Base-by-base conservation (phyloP, 2,329 filamentous ascomycete species). In the Pseudogymnoascus sp. region DNA sequence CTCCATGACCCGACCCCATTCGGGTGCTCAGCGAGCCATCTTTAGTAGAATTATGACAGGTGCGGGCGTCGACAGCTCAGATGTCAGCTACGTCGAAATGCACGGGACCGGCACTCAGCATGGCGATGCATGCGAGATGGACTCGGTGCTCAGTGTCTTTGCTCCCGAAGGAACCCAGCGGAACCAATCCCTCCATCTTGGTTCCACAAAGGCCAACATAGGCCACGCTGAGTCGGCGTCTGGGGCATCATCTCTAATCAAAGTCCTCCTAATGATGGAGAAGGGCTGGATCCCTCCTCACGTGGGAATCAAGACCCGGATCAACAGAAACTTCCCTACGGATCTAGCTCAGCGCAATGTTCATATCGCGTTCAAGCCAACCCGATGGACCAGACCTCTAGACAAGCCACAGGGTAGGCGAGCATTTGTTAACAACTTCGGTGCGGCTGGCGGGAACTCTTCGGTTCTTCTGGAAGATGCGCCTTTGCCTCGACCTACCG, bases 51-150 rank as follows among this genome's bases (percentile, higher is more conserved):
- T 93, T n/a, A 78, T 92, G 1, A 82, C 86, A 59, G 83, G 88
- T 44, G 86, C 88, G 33, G 86, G 87, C 63, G 80, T 92, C n/a
- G 86, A 91, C 69, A 87, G 89, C 1, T 81, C 85, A 59, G 87
- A 92, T 64, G 82, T 94, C 60, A 85, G 85, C 73, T 93, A 92
- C 70, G 85, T 94, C 9, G 90, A 94, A 75, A 91, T 93, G 86
- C 90, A 95, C 72, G 90, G 89, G n/a, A 94, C 90, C 2, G 91
- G 90, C 39, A 94, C 90, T 0, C 89, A 92, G 71, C 90, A 88
- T 39, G 90, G 89, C 65, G 91, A 94, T 69, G 85, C 84, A 7
- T 88, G 84, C 4, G 91, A 95, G 72, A 91, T 92, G 87, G 79
- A 84, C 0, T 90, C 87, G 0, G 87, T 93, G 59, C 83, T 85